Evolutionary conservation across 345 rosid genomes (phyloP).

Genomic region (Salix udensis): DNA sequence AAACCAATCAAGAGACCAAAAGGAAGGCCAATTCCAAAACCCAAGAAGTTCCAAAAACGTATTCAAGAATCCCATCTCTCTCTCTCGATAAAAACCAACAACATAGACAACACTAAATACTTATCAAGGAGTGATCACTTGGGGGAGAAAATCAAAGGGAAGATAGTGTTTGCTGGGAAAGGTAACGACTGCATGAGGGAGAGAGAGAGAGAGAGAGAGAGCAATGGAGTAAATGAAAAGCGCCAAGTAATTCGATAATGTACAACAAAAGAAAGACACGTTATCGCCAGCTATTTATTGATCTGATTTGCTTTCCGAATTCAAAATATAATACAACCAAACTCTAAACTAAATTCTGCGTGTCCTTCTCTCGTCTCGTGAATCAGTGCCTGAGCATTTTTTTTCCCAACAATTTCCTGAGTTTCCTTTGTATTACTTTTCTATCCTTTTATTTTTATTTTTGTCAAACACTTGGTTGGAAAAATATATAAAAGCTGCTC

Average conservation of each 20-base stretch:
- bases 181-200: not conserved
- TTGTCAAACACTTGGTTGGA: too few relatives aligned
- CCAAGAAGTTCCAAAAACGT: conserved; percentile 60
- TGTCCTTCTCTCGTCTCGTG: not conserved
- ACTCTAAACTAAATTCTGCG: not conserved
- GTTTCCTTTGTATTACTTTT: not conserved
- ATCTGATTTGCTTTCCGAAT: not conserved
- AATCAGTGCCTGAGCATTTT: not conserved
- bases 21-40: conserved; percentile 69
- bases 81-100: not conserved
- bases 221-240: not conserved
- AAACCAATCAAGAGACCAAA: conserved; percentile 68
- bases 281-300: not conserved
- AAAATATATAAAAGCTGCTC: too few relatives aligned
- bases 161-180: not conserved
- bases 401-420: not conserved
- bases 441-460: too few relatives aligned
- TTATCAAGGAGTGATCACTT: not conserved
- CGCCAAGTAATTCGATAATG: not conserved
- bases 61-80: conserved; percentile 35
- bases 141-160: not conserved
- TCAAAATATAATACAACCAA: not conserved
- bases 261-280: not conserved
- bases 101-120: not conserved
- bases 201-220: too few relatives aligned